Conservation (phyloP, 2,329 filamentous ascomycete species). For the Trichoderma sp. region DNA sequence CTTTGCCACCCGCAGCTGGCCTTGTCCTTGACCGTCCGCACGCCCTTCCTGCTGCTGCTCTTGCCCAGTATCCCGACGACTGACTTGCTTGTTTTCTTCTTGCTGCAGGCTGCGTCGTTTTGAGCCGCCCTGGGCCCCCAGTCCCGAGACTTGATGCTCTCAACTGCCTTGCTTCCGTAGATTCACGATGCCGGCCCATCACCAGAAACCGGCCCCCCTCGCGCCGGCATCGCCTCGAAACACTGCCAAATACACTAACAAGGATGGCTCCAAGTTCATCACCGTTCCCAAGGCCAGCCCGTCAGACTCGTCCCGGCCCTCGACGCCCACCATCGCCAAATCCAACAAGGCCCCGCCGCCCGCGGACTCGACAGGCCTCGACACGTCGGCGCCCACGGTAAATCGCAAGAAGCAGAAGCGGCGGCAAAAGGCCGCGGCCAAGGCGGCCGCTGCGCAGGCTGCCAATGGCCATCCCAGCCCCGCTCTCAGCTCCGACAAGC, state of each 20-base stretch:
- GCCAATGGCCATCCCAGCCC: conserved; percentile 44
- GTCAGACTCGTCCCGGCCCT: conserved; percentile 54
- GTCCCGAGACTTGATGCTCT: conserved; percentile 38
- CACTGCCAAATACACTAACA: conserved; percentile 64
- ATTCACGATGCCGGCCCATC: conserved; percentile 52
- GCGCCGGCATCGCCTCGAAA: conserved; percentile 52
- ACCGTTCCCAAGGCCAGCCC: conserved; percentile 58
- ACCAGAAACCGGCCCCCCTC: conserved; percentile 49
- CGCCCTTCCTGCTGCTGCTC: not conserved
- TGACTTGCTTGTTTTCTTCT: conserved; percentile 10
- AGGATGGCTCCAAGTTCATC: conserved; percentile 68
- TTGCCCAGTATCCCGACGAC: not conserved
- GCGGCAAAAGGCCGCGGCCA: conserved; percentile 77
- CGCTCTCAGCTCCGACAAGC: conserved; percentile 29
- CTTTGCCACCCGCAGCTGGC: conserved; percentile 1
- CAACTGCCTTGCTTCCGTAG: conserved; percentile 35
- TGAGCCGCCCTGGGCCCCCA: conserved; percentile 22
- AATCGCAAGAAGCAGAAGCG: conserved; percentile 97
- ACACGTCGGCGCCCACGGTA: conserved; percentile 50
- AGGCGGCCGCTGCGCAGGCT: conserved; percentile 49
- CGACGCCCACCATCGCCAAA: conserved; percentile 47
- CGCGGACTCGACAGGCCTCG: conserved; percentile 28
- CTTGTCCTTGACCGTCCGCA: not conserved
- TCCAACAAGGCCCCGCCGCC: conserved; percentile 34
- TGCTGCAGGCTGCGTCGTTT: conserved; percentile 18